These are phyloP conservation scores for Thamnidium elegans DNA, from an alignment of 192 early-diverging fungal genomes.

Conservation along the genomic window DNA sequence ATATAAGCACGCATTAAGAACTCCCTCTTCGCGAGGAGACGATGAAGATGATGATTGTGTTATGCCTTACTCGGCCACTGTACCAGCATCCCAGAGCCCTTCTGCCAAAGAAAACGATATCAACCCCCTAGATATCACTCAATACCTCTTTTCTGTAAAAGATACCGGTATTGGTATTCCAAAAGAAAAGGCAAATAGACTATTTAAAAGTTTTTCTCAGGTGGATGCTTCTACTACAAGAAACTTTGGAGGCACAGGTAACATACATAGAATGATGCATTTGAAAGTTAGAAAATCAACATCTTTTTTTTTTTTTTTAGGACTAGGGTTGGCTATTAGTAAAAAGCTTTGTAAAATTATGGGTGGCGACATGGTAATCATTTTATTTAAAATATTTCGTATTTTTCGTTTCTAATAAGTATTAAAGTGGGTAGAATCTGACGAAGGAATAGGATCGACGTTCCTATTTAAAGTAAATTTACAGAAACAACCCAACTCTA, in stretches of 20 bases:
- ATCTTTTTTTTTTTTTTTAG: constrained; percentile 34
- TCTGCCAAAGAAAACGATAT: background rate
- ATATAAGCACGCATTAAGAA: too few species aligned
- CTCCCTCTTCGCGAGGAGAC: background rate
- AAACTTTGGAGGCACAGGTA: constrained; percentile 55
- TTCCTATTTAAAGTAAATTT: constrained; percentile 58
- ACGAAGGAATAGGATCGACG: constrained; percentile 64
- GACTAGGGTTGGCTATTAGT: constrained; percentile 62
- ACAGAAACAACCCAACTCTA: background rate
- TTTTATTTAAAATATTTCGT: background rate
- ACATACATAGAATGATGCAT: too few species aligned
- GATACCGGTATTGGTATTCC: constrained; percentile 49
- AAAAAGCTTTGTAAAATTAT: constrained; percentile 55
- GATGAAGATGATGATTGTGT: background rate
- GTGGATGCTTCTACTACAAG: constrained; percentile 57
- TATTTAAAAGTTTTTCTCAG: constrained; percentile 65
- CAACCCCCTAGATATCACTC: background rate
- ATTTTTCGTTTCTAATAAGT: background rate
- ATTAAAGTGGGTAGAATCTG: constrained; percentile 38
- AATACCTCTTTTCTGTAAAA: constrained; percentile 21
- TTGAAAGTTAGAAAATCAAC: too few species aligned
- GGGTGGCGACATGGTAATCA: constrained; percentile 56
- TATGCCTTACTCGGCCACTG: background rate
- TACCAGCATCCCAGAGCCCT: background rate
- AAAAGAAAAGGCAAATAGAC: constrained; percentile 39